Percentiles rank a stretch among this genome's conserved stretches.
Conservation (phyloP, 1,284 basidiomycete genomes). For the Cerioporus squamosus region DNA sequence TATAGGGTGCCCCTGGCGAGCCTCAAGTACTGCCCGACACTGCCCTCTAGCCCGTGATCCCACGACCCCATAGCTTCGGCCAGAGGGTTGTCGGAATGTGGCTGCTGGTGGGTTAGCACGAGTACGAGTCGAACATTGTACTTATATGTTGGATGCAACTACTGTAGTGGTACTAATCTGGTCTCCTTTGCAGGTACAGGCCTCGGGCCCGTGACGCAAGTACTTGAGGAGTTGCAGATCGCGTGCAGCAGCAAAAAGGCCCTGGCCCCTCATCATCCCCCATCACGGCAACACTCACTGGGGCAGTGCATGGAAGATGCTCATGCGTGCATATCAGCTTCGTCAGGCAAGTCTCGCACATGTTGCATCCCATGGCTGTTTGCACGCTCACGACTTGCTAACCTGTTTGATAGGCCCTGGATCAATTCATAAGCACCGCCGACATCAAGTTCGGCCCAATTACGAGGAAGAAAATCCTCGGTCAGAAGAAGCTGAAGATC, state of each 20-base stretch:
- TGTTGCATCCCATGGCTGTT: background rate
- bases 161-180: too few relatives aligned
- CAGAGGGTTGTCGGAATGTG: too few relatives aligned
- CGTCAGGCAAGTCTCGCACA: background rate
- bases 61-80: too few relatives aligned
- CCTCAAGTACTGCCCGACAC: too few relatives aligned
- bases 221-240: background rate
- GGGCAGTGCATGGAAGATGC: background rate
- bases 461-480: background rate
- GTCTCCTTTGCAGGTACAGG: background rate
- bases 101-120: too few relatives aligned
- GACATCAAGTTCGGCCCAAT: background rate
- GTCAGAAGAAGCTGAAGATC: background rate
- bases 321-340: background rate
- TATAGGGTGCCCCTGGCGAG: too few relatives aligned
- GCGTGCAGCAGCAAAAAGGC: background rate
- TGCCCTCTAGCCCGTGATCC: too few relatives aligned
- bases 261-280: background rate
- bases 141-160: too few relatives aligned
- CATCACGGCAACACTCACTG: background rate
- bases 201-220: background rate
- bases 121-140: too few relatives aligned
- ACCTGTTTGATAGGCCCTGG: too few relatives aligned
- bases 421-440: background rate
- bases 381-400: background rate